A percentile compares a stretch with the other conserved stretches of the same genome.
Conservation (phyloP, 1,284 basidiomycete genomes). For the Ceratobasidium sp. region DNA sequence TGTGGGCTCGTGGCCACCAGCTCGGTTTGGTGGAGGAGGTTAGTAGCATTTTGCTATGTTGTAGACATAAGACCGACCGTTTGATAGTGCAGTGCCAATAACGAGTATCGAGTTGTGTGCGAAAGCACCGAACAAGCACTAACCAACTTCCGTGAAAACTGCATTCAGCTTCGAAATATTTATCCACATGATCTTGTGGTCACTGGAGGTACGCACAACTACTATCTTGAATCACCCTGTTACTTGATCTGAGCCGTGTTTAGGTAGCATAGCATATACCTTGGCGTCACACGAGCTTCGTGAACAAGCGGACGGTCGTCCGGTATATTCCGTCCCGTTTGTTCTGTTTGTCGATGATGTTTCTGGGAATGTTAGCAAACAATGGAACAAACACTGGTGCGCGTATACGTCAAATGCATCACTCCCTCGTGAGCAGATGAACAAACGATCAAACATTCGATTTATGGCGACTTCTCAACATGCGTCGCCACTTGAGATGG, state of each 20-base stretch:
- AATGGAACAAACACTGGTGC: slow-evolving; percentile 42
- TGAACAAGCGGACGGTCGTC: slow-evolving; percentile 6
- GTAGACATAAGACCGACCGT: not conserved
- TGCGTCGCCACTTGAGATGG: slow-evolving; percentile 23
- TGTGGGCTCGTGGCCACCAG: slow-evolving; percentile 23
- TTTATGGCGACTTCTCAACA: slow-evolving; percentile 38
- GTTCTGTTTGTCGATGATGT: slow-evolving; percentile 41
- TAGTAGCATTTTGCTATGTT: not conserved
- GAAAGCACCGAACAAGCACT: not conserved
- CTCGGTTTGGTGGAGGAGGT: not conserved
- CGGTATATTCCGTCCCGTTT: slow-evolving; percentile 34
- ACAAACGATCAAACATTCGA: slow-evolving; percentile 19
- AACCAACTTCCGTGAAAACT: not conserved
- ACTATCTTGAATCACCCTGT: not conserved
- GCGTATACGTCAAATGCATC: slow-evolving; percentile 25
- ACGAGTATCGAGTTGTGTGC: not conserved
- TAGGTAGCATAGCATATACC: not conserved
- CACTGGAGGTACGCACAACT: not conserved
- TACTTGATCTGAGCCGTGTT: too few species aligned
- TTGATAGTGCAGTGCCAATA: too few species aligned
- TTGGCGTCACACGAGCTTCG: not conserved
- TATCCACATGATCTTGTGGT: not conserved
- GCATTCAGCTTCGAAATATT: not conserved
- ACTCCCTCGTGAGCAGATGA: slow-evolving; percentile 14
- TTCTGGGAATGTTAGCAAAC: slow-evolving; percentile 39